A percentile compares a stretch with the other conserved stretches of the same genome.
phyloP scores from a whole-genome alignment of 257 asterid genomes.

The Linderniella brevidens region DNA sequence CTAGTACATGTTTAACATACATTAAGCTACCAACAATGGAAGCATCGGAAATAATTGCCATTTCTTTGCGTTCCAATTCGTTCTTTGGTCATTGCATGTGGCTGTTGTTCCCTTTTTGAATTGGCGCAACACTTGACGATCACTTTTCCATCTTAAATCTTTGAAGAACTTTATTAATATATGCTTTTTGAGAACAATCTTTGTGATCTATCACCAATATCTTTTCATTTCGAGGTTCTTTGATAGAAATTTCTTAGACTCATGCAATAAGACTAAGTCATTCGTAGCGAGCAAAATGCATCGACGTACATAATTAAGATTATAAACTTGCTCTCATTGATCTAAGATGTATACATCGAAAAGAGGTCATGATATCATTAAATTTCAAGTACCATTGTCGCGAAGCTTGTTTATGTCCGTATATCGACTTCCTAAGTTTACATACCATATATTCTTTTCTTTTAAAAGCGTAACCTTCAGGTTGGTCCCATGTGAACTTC shows the following conservation, averaged over 20 bases:
- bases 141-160: background rate
- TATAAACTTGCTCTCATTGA: background rate
- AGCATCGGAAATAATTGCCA: background rate
- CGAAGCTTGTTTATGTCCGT: background rate
- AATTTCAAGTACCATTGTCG: background rate
- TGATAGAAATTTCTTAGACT: too few relatives aligned
- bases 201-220: background rate
- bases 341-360: background rate
- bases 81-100: too few relatives aligned
- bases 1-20: background rate
- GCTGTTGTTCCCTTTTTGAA: background rate
- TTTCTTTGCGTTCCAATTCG: background rate
- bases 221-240: too few relatives aligned
- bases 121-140: background rate
- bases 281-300: too few relatives aligned
- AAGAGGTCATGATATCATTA: background rate
- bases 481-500: background rate
- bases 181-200: too few relatives aligned
- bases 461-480: background rate
- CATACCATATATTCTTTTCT: background rate
- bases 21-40: background rate
- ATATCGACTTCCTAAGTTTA: slow-evolving; percentile 1
- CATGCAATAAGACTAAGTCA: too few relatives aligned
- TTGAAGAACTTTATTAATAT: background rate
- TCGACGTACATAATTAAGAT: background rate